Evolutionary conservation across 1,284 basidiomycete genomes (phyloP), one percentile per base, ranked within the genome.

Genomic region (Cryptococcus sp.): DNA sequence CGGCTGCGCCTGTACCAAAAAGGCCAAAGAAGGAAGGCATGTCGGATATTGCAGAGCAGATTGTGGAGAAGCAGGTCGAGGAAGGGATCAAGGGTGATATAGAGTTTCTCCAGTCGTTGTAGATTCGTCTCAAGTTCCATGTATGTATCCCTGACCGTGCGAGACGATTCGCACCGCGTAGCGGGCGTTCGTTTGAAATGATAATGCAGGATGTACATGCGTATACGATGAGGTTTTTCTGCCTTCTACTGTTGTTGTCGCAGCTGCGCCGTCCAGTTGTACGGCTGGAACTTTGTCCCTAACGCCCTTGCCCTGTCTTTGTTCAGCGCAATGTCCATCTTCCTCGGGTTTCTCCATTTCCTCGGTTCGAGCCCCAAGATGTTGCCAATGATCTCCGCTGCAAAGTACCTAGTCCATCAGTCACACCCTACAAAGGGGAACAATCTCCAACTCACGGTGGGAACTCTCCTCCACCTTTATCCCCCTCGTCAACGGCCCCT

Each of bases 381-480:
- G 60, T 89, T 93, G 1, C 94, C 92, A 52, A 99, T 84, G 59
- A 98, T 92, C 70, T 98, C 94, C 5, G 82, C 84, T 0, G 92
- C 94, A 70, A 99, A 98, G 68, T 87, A 94, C 53, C 90, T 93
- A 25, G 34, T 45, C 14, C 9, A 39, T 16, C 41, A 34, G 35
- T 31, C 46, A 44, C 31, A 21, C 18, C 21, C 16, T 18, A n/a
- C n/a, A n/a, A n/a, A n/a, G n/a, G n/a, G n/a, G 16, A 7, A 19
- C 38, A 42, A 31, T 31, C 35, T 38, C 24, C 16, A 28, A 76
- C 83, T 58, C 54, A 90, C 89, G 78, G 80, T 19, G 90, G 87
- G 64, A 95, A 97, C 52, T 87, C 85, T 12, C 87, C 86, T 11
- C 86, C 86, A 2, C 87, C 87, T 65, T 87, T 87, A 63, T 86